phyloP scores from a whole-genome alignment of 352 stramenopile species.

The Phytophthora sp. region DNA sequence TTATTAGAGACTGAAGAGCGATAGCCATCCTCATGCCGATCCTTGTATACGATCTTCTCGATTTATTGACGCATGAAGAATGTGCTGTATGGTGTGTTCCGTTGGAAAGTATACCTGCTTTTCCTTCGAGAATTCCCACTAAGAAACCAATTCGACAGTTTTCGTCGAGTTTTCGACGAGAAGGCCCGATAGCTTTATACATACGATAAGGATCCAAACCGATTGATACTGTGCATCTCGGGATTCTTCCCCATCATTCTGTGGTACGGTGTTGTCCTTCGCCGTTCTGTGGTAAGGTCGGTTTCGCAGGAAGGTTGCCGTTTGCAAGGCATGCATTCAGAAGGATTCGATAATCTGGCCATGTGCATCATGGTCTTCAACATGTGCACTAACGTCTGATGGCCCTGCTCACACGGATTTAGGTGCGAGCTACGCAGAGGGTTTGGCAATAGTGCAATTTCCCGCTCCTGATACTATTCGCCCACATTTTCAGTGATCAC shows the following conservation, averaged over 20 bases:
- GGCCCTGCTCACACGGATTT: neutral
- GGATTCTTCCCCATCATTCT: neutral
- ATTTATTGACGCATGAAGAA: neutral
- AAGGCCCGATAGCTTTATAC: neutral
- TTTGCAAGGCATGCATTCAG: neutral
- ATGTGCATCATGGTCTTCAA: slow-evolving; percentile 5
- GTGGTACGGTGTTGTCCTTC: neutral
- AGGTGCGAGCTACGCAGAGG: slow-evolving; percentile 11
- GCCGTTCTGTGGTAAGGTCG: neutral
- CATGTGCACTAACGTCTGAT: slow-evolving; percentile 8
- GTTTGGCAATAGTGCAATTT: slow-evolving; percentile 5
- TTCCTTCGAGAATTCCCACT: slow-evolving; percentile 1
- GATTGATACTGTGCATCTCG: neutral
- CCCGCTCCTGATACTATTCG: neutral
- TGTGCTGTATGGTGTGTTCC: neutral
- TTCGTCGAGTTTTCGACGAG: no score
- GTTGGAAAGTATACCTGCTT: slow-evolving; percentile 1
- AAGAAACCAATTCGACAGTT: neutral
- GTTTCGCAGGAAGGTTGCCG: neutral
- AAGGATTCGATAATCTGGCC: neutral
- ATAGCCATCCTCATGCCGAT: neutral
- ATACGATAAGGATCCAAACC: neutral
- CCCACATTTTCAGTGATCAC: neutral
- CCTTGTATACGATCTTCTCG: slow-evolving; percentile 1
- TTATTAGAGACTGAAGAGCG: no score